A percentile compares a stretch with the other conserved stretches of the same genome.
Conservation (phyloP, 345 rosid genomes). For the Boechera stricta region DNA sequence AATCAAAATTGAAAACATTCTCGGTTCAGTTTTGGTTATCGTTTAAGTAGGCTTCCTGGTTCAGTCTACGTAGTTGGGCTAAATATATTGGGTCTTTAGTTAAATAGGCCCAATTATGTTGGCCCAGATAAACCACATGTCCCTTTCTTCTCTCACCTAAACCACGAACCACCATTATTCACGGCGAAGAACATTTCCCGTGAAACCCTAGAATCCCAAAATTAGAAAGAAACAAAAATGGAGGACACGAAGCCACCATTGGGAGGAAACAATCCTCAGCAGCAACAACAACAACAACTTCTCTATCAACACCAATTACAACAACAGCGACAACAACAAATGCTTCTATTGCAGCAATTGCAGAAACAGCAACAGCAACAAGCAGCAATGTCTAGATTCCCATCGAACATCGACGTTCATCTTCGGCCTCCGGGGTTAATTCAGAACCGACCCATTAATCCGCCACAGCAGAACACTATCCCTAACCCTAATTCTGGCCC, state of each 20-base stretch:
- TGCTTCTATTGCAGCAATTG: slow-evolving; percentile 49
- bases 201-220: slow-evolving; percentile 28
- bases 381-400: slow-evolving; percentile 91
- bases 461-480: slow-evolving; percentile 52
- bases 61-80: not conserved
- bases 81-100: not conserved
- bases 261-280: slow-evolving; percentile 34
- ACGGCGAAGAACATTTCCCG: slow-evolving; percentile 16
- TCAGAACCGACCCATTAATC: slow-evolving; percentile 59
- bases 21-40: slow-evolving; percentile 21
- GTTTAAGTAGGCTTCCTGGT: not conserved
- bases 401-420: slow-evolving; percentile 89
- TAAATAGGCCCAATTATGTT: not conserved
- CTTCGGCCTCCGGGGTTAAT: slow-evolving; percentile 71
- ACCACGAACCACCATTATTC: not conserved
- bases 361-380: slow-evolving; percentile 72
- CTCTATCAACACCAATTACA: slow-evolving; percentile 47
- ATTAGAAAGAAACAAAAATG: slow-evolving; percentile 17
- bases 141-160: not conserved
- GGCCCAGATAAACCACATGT: not conserved
- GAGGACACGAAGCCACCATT: slow-evolving; percentile 44
- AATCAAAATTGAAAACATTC: not conserved
- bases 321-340: slow-evolving; percentile 50
- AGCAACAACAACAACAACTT: slow-evolving; percentile 23
- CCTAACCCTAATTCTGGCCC: slow-evolving; percentile 49